Percentiles rank a stretch among this genome's conserved stretches.
Conservation (phyloP, 352 stramenopile species). For the Phytophthora aleatoria region DNA sequence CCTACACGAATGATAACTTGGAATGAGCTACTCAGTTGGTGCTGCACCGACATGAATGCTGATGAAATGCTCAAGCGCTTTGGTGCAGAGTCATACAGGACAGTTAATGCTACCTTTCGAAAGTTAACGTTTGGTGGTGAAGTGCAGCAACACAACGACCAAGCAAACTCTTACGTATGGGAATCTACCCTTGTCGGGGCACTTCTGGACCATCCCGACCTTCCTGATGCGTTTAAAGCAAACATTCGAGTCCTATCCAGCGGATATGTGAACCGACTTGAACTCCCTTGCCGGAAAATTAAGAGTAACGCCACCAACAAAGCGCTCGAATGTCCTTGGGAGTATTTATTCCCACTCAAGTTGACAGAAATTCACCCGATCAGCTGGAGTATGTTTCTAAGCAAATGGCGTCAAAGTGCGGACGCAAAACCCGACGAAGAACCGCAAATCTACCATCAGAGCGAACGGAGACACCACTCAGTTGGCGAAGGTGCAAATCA, state of each 20-base stretch:
- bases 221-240: slow-evolving; percentile 39
- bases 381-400: slow-evolving; percentile 60
- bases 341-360: slow-evolving; percentile 35
- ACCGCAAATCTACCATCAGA: slow-evolving; percentile 10
- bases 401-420: slow-evolving; percentile 48
- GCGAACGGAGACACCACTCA: slow-evolving; percentile 23
- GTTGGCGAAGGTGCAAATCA: slow-evolving; percentile 7
- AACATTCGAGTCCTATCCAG: slow-evolving; percentile 29
- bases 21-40: slow-evolving; percentile 46
- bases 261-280: slow-evolving; percentile 1
- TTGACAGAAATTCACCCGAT: slow-evolving; percentile 46
- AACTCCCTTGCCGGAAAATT: slow-evolving; percentile 3
- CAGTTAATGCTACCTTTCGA: slow-evolving; percentile 26
- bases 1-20: slow-evolving; percentile 25
- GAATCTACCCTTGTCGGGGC: slow-evolving; percentile 41
- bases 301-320: background rate
- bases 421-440: slow-evolving; percentile 21
- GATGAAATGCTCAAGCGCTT: slow-evolving; percentile 31
- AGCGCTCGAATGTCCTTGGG: slow-evolving; percentile 26
- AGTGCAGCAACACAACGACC: background rate
- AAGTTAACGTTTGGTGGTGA: slow-evolving; percentile 20
- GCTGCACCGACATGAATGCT: slow-evolving; percentile 39
- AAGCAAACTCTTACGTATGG: slow-evolving; percentile 40
- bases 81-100: slow-evolving; percentile 17
- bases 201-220: slow-evolving; percentile 24